A percentile compares a stretch with the other conserved stretches of the same genome.
phyloP scores from a whole-genome alignment of 306 rosid species.

The Cicer bijugum region DNA sequence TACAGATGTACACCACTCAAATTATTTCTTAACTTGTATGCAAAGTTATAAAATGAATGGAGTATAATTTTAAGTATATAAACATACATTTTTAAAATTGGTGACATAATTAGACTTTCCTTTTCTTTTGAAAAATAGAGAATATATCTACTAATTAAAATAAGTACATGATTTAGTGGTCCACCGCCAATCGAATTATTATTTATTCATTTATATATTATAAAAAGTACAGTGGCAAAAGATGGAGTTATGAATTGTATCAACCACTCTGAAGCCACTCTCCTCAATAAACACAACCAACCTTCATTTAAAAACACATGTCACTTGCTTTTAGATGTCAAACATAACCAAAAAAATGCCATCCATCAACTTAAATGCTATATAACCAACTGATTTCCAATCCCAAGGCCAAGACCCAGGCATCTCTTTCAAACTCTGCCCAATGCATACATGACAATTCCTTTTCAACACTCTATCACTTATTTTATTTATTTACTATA shows the following conservation, averaged over 20 bases:
- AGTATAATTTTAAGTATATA: not conserved
- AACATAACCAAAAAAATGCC: conserved; percentile 40
- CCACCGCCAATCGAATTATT: conserved; percentile 29
- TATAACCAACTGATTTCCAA: conserved; percentile 42
- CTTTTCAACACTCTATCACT: conserved; percentile 35
- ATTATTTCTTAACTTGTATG: too few species aligned
- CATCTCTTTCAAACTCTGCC: conserved; percentile 44
- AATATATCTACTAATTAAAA: not conserved
- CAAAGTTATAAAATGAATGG: not conserved
- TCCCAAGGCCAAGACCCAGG: conserved; percentile 49
- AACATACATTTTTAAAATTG: not conserved
- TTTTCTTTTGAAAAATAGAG: not conserved
- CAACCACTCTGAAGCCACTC: conserved; percentile 56
- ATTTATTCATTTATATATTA: not conserved
- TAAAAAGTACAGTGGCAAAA: conserved; percentile 33
- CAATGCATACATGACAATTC: conserved; percentile 43
- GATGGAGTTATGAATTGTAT: conserved; percentile 52
- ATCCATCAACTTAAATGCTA: conserved; percentile 47
- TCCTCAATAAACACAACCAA: conserved; percentile 40
- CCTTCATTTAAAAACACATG: conserved; percentile 49
- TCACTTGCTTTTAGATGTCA: conserved; percentile 47
- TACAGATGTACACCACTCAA: too few species aligned
- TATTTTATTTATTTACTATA: not conserved
- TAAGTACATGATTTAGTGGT: conserved; percentile 39
- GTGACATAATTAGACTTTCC: not conserved